Base-by-base conservation (phyloP, 108 stramenopile genomes). In the Conticribra weissflogii region DNA sequence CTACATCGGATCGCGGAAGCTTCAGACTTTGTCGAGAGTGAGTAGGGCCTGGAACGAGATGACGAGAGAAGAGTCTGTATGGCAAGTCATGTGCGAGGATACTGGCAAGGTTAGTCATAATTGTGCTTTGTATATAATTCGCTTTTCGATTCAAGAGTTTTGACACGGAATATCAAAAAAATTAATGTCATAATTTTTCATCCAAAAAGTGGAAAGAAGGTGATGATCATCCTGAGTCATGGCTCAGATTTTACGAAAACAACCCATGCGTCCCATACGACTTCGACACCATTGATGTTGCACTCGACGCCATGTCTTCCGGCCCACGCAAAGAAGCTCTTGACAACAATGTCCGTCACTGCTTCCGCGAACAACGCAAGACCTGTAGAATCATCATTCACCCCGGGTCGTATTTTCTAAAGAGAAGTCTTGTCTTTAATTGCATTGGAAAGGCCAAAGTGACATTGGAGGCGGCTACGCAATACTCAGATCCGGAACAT, bases 191-290 rank as follows among this genome's bases (percentile, higher is more conserved):
- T 58, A 23, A 1, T 61, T 59, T 28, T 56, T 36, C 36, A 50
- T 48, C 44, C 14, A 17, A 32, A 47, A 29, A 92, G 90, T 92
- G 90, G 90, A 84, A 69, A 16, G 76, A 85, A 48, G 88, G 76
- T 48, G 83, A 85, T 49, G 74, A 78, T 30, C 28, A 71, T 15
- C 90, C 90, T 12, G 31, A 47, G 1, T 89, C 87, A 9, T 93
- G 92, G 92, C 49, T 75, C 28, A 62, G 88, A 21, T 76, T 67
- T 51, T 93, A 93, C 74, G 71, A 63, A 30, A 27, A 58, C 53
- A 86, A 83, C 62, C 92, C 92, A 24, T 90, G 86, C 52, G 84
- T 93, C 23, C 92, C 92, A 9, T 56, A 87, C 41, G 92, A 93
- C 54, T 93, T 79, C 66, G 64, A 86, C n/a, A 78, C 84, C 19